phyloP scores from a whole-genome alignment of 306 rosid species.

The Cicer bijugum region DNA sequence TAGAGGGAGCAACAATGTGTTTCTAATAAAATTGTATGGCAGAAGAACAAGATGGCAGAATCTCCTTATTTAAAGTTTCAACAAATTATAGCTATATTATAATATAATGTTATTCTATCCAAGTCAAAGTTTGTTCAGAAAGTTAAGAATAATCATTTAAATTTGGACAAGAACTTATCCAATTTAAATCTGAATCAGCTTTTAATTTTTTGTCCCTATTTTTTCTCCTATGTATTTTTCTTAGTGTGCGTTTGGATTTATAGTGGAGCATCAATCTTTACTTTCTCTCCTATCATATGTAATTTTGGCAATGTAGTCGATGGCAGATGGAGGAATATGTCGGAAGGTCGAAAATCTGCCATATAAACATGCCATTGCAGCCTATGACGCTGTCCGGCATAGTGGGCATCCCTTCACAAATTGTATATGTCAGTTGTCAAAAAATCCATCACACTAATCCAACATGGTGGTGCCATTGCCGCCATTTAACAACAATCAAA shows the following conservation, averaged over 20 bases:
- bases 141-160: slow-evolving; percentile 3
- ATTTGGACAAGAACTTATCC: neutral
- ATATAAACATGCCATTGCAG: too few relatives aligned
- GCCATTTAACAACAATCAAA: neutral
- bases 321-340: too few relatives aligned
- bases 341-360: too few relatives aligned
- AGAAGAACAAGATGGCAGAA: slow-evolving; percentile 7
- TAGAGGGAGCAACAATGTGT: slow-evolving; percentile 9
- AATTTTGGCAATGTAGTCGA: too few relatives aligned
- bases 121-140: neutral
- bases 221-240: neutral
- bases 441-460: too few relatives aligned
- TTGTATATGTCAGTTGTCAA: too few relatives aligned
- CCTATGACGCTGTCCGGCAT: too few relatives aligned
- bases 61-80: slow-evolving; percentile 34
- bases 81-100: neutral
- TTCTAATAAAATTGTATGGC: slow-evolving; percentile 4
- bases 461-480: too few relatives aligned
- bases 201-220: neutral
- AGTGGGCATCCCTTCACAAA: too few relatives aligned
- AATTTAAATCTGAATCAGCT: neutral
- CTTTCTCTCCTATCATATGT: neutral
- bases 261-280: neutral
- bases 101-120: neutral
- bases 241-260: neutral